A percentile compares a stretch with the other conserved stretches of the same genome.
phyloP scores from a whole-genome alignment of 495 filamentous ascomycete genomes.

The Pyrenula massariospora region DNA sequence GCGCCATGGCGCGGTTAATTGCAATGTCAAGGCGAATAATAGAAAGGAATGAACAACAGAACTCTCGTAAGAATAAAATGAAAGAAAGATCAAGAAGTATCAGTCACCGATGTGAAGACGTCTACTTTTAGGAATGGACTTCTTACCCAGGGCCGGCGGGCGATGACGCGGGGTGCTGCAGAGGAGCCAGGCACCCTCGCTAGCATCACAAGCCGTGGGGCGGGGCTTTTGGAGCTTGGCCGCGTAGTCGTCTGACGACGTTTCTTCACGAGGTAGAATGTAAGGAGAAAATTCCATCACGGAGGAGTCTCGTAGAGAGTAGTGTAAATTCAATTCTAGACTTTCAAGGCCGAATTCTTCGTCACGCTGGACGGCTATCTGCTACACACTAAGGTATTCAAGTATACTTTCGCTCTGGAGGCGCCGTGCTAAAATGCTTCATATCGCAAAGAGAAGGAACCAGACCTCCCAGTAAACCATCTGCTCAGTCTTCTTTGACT shows the following conservation, averaged over 20 bases:
- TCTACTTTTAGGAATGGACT: not conserved
- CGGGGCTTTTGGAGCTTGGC: too few species aligned
- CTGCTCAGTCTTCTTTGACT: too few species aligned
- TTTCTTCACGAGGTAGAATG: not conserved
- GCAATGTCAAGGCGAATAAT: too few species aligned
- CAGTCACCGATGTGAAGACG: too few species aligned
- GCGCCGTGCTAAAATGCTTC: not conserved
- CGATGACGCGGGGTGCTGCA: not conserved
- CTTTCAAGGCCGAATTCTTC: not conserved
- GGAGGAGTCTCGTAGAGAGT: too few species aligned
- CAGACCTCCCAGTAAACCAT: not conserved
- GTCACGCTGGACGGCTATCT: not conserved
- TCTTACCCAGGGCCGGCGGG: too few species aligned
- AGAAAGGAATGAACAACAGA: too few species aligned
- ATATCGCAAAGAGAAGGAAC: too few species aligned
- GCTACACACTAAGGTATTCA: not conserved
- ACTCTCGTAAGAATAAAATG: too few species aligned
- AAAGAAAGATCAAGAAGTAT: too few species aligned
- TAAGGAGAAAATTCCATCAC: too few species aligned
- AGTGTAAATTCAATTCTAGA: too few species aligned
- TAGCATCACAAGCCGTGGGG: not conserved
- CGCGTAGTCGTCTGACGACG: not conserved
- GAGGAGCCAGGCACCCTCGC: not conserved
- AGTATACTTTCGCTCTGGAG: not conserved
- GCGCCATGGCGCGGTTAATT: not conserved